Evolutionary conservation across 352 stramenopile species (phyloP), one percentile per base, ranked within the genome.

Genomic region (Globisporangium perplexum): DNA sequence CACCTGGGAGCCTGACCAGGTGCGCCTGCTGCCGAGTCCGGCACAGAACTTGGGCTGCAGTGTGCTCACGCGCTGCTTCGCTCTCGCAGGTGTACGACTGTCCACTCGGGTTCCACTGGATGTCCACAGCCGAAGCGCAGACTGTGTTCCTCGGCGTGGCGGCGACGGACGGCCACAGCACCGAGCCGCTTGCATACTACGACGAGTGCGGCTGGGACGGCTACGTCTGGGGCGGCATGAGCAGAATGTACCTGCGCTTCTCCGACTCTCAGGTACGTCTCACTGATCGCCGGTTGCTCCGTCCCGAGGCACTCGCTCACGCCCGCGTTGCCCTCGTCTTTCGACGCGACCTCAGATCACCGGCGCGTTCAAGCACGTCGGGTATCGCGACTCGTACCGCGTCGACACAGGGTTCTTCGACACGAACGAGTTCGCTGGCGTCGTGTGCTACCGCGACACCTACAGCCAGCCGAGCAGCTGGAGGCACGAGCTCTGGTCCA

Each of bases 191-290:
- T 23, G 83, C 77, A 42, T 97, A 97, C 66, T 94, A 77, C 49
- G 66, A 74, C 26, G 67, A 96, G 55, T 97, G 90, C 57, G 90
- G 85, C 22, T 97, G 90, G 90, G 41, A 65, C 4, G 86, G 72
- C 15, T 95, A 83, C 53, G 52, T 62, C 15, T 97, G 81, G 77
- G 78, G 84, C 45, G 73, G 78, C 33, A 56, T 62, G 30, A 45
- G n/a, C 18, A 69, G 90, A 28, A 63, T 62, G 31, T 75, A 88
- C 47, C 96, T 97, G 63, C 77, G 87, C 30, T 94, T 97, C 46
- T 72, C 83, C 3, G 90, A 97, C 63, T 96, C 86, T 17, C 53
- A 51, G 53, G 66, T 83, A 33, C 50, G 41, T 54, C 8, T 45
- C 31, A 23, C 7, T 22, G 20, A 1, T 42, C n/a, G 18, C 31